Base-by-base conservation (phyloP, 345 rosid genomes). In the Pistacia atlantica region DNA sequence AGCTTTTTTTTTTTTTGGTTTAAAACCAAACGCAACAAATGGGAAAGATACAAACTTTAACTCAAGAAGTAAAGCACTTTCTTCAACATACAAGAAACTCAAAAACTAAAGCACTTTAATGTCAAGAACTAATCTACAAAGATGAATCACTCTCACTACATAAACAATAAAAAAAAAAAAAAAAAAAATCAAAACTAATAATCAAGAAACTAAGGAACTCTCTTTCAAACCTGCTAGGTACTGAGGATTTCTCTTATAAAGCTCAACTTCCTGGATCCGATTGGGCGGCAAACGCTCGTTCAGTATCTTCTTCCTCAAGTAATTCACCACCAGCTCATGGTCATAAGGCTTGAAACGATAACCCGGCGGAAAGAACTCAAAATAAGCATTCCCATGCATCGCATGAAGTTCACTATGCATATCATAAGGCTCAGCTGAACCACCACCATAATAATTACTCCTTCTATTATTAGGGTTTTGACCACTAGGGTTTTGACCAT, bases 331-430 rank as follows among this genome's bases (percentile, higher is more conserved):
- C 14, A 79, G 80, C 45, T 82, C 85, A 5, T 58, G 20, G 42
- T 82, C 82, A 8, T 10, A 11, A 4, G 78, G 82, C 22, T 51
- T 62, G 64, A 82, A 79, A n/a, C 78, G 60, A 28, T 61, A 79
- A 0, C 82, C 82, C 2, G 80, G 72, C 3, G 82, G 84, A 25
- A 78, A 65, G 0, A 38, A n/a, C 16, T 68, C 72, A 14, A 68
- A 68, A 28, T 68, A 68, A 51, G 72, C 31, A 13, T 68, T 57
- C 16, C 28, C 72, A 51, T 6, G 42, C 37, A 14, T 16, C 17
- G 13, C 16, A 4, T 25, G 4, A 38, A 38, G 42, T 38, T 38
- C 42, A 38, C 42, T 38, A 38, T 38, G 42, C 42, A 38, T 38
- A 38, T 67, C 20, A 3, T 9, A 5, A 17, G 57, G 28, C 49